phyloP scores from a whole-genome alignment of 306 rosid genomes.

The Astragalus glycyphyllos region DNA sequence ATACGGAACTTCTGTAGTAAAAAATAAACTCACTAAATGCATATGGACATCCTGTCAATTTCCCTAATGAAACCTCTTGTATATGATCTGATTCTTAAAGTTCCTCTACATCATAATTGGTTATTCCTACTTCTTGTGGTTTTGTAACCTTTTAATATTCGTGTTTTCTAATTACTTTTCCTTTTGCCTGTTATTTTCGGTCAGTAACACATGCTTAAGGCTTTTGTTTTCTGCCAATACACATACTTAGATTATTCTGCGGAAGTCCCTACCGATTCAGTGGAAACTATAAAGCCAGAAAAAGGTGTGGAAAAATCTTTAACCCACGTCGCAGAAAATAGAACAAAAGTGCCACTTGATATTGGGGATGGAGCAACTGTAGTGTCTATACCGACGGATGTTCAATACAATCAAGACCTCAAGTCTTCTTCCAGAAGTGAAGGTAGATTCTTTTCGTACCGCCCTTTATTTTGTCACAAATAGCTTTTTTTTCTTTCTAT shows the following conservation, averaged over 20 bases:
- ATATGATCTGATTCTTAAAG: conserved; percentile 21
- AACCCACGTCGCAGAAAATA: conserved; percentile 30
- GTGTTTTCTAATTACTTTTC: conserved; percentile 22
- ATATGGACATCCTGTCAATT: conserved; percentile 12
- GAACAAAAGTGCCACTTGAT: conserved; percentile 39
- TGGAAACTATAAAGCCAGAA: conserved; percentile 37
- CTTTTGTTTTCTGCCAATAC: conserved; percentile 3
- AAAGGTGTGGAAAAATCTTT: conserved; percentile 42
- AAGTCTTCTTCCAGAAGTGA: conserved; percentile 39
- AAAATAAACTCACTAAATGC: not conserved
- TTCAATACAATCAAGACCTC: conserved; percentile 28
- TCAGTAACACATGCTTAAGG: conserved; percentile 34
- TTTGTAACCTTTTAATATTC: conserved; percentile 29
- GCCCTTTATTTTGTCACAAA: conserved; percentile 4
- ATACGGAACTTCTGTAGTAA: conserved; percentile 1
- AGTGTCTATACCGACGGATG: conserved; percentile 37
- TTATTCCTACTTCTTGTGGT: not conserved
- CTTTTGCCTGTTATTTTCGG: conserved; percentile 3
- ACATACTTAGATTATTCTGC: conserved; percentile 42
- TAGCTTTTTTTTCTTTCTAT: not conserved
- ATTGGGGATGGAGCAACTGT: conserved; percentile 38
- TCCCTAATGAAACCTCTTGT: conserved; percentile 10
- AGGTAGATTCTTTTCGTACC: conserved; percentile 42
- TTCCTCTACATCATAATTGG: conserved; percentile 1
- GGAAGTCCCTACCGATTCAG: conserved; percentile 39